Evolutionary conservation across 495 filamentous ascomycete genomes (phyloP).

Genomic region (Hyaloscypha finlandica): DNA sequence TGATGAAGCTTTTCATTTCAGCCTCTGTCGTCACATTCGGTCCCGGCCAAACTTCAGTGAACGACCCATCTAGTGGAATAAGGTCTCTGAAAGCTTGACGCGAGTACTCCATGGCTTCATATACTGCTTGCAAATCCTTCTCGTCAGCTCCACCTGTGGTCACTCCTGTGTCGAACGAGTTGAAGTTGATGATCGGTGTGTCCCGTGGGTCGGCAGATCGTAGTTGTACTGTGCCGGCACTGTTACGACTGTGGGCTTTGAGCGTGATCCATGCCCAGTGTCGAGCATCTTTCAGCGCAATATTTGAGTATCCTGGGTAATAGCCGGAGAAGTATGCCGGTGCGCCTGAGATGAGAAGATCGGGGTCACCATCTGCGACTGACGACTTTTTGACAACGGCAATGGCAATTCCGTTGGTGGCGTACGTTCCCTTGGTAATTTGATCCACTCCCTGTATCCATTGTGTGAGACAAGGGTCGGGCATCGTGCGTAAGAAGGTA

Average conservation of each 20-base stretch:
- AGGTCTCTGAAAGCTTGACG: slow-evolving; percentile 42
- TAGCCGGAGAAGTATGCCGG: slow-evolving; percentile 56
- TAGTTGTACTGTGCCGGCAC: slow-evolving; percentile 51
- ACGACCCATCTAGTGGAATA: slow-evolving; percentile 36
- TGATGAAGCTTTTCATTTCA: slow-evolving; percentile 49
- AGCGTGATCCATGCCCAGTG: slow-evolving; percentile 52
- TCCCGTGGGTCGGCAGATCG: slow-evolving; percentile 55
- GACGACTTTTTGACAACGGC: slow-evolving; percentile 51
- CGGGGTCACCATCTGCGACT: slow-evolving; percentile 42
- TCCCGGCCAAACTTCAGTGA: slow-evolving; percentile 52
- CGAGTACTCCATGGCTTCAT: slow-evolving; percentile 48
- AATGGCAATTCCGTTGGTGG: slow-evolving; percentile 48
- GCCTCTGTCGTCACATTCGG: slow-evolving; percentile 40
- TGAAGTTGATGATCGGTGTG: slow-evolving; percentile 54
- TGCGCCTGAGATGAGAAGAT: slow-evolving; percentile 55
- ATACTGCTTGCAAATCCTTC: slow-evolving; percentile 49
- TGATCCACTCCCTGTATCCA: slow-evolving; percentile 40
- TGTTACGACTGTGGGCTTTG: slow-evolving; percentile 55
- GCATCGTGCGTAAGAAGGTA: slow-evolving; percentile 43
- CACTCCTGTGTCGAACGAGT: slow-evolving; percentile 41
- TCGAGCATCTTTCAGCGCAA: slow-evolving; percentile 35
- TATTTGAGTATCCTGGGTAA: slow-evolving; percentile 44
- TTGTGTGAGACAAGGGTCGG: slow-evolving; percentile 52
- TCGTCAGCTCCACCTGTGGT: slow-evolving; percentile 24
- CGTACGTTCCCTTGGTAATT: slow-evolving; percentile 46